phyloP scores from a whole-genome alignment of 2,329 filamentous ascomycete genomes.

The Aspergillus vadensis region DNA sequence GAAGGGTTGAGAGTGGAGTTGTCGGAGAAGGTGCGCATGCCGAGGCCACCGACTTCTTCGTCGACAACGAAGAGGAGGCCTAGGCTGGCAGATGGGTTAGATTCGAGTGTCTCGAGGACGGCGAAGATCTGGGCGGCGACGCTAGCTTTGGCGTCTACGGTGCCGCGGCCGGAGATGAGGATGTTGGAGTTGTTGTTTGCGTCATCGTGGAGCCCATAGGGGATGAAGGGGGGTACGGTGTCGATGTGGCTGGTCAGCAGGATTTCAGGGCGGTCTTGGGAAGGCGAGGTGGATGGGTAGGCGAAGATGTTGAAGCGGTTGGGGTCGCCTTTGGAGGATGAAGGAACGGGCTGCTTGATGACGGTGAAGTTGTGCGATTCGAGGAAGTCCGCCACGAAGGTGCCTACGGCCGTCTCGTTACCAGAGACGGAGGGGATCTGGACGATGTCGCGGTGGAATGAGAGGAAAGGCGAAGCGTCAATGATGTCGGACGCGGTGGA shows the following conservation, averaged over 20 bases:
- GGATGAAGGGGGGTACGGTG: constrained; percentile 56
- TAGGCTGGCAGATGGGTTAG: constrained; percentile 42
- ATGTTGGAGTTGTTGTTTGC: constrained; percentile 29
- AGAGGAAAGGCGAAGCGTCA: constrained; percentile 58
- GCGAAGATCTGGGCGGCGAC: constrained; percentile 49
- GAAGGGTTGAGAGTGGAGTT: constrained; percentile 50
- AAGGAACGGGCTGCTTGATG: constrained; percentile 55
- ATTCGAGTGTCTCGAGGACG: constrained; percentile 48
- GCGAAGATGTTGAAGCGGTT: constrained; percentile 77
- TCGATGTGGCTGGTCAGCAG: constrained; percentile 76
- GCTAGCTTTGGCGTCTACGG: constrained; percentile 51
- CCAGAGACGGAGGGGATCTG: constrained; percentile 71
- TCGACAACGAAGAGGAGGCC: constrained; percentile 70
- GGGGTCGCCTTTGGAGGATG: constrained; percentile 20
- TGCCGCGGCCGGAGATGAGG: constrained; percentile 47
- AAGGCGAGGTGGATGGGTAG: constrained; percentile 40
- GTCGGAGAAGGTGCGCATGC: constrained; percentile 64
- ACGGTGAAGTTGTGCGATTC: constrained; percentile 61
- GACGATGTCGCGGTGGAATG: constrained; percentile 74
- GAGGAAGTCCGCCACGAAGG: constrained; percentile 70
- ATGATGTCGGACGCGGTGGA: constrained; percentile 36
- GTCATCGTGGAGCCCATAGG: constrained; percentile 46
- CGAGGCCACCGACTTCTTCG: constrained; percentile 78
- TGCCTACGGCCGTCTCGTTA: constrained; percentile 68
- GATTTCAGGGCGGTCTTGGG: constrained; percentile 33